Conservation (phyloP, 83 land plant species). For the Picea mariana region DNA sequence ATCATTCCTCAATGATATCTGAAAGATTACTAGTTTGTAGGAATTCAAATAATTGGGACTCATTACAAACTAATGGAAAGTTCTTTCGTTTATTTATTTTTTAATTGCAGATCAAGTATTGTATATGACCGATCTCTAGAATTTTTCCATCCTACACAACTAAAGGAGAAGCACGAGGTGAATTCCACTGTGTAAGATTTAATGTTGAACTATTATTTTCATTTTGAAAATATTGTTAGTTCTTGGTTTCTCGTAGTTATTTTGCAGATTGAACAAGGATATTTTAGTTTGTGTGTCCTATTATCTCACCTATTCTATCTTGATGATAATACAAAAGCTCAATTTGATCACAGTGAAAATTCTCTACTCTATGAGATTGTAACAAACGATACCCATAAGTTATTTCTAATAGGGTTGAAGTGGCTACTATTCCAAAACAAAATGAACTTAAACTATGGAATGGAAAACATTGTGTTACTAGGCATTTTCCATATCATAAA, state of each 20-base stretch:
- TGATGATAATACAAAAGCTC: too few relatives aligned
- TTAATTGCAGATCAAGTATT: constrained; percentile 70
- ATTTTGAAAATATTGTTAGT: background rate
- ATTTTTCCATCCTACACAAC: constrained; percentile 68
- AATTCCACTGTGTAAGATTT: background rate
- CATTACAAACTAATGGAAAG: background rate
- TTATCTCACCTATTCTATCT: too few relatives aligned
- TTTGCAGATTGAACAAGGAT: constrained; percentile 55
- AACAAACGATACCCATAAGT: too few relatives aligned
- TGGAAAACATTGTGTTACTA: too few relatives aligned
- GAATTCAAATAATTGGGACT: background rate
- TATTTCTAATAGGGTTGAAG: too few relatives aligned
- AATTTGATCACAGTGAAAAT: too few relatives aligned
- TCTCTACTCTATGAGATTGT: too few relatives aligned
- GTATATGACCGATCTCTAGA: constrained; percentile 93
- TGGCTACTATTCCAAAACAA: too few relatives aligned
- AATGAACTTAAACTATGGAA: too few relatives aligned
- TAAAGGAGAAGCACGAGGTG: constrained; percentile 85
- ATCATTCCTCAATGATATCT: background rate
- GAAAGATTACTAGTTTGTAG: background rate
- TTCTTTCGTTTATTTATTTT: background rate
- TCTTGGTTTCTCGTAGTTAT: constrained; percentile 47
- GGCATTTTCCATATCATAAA: too few relatives aligned
- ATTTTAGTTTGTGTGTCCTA: constrained; percentile 6
- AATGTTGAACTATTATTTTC: background rate